Conservation (phyloP, 768 basidiomycete species). For the Tubosaeta sp. region DNA sequence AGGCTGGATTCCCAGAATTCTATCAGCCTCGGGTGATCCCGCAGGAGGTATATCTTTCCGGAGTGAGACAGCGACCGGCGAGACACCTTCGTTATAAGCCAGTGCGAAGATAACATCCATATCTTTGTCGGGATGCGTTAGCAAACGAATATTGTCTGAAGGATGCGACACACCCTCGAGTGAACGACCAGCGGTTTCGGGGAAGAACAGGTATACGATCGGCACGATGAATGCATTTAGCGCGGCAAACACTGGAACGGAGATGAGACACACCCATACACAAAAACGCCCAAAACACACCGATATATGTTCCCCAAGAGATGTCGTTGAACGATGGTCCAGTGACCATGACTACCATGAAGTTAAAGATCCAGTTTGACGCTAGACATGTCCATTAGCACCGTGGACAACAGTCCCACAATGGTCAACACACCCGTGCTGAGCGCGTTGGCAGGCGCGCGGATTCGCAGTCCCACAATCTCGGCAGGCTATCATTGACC, state of each 20-base stretch:
- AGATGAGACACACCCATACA: background rate
- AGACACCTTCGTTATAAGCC: constrained; percentile 41
- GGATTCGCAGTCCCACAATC: constrained; percentile 57
- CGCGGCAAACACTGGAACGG: constrained; percentile 44
- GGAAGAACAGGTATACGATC: constrained; percentile 57
- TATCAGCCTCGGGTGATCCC: constrained; percentile 43
- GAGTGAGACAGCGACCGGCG: constrained; percentile 41
- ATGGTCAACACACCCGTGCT: constrained; percentile 38
- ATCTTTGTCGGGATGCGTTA: constrained; percentile 20
- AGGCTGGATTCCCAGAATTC: constrained; percentile 35
- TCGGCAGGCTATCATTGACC: constrained; percentile 49
- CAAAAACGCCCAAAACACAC: constrained; percentile 20
- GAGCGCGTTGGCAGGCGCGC: constrained; percentile 61
- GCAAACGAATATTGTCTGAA: background rate
- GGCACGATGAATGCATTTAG: constrained; percentile 56
- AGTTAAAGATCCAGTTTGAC: constrained; percentile 56
- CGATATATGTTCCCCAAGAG: constrained; percentile 58
- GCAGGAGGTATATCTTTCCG: constrained; percentile 42
- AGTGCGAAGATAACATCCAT: constrained; percentile 48
- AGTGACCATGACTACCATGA: constrained; percentile 57
- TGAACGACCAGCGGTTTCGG: constrained; percentile 56
- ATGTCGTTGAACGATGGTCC: constrained; percentile 57
- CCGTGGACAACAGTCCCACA: background rate
- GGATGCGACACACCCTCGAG: constrained; percentile 40
- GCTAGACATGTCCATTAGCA: constrained; percentile 11